phyloP scores from a whole-genome alignment of 2,329 filamentous ascomycete genomes.

The Pseudopyrenochaeta lycopersici region DNA sequence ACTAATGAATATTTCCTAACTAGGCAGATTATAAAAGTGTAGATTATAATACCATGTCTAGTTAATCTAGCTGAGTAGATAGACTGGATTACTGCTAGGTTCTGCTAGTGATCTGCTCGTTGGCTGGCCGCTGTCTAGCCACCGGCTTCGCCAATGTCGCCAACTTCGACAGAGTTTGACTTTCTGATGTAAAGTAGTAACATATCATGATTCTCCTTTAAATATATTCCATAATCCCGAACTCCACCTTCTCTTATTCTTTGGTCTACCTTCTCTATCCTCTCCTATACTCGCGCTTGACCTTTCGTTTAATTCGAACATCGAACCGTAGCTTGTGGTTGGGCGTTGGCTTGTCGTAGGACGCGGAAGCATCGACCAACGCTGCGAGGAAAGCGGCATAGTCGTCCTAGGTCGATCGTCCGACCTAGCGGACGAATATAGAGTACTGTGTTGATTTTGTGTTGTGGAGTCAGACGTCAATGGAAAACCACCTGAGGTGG shows the following conservation, averaged over 20 bases:
- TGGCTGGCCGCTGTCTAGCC: too few relatives aligned
- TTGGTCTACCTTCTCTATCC: background rate
- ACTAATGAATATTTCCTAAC: too few relatives aligned
- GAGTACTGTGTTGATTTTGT: background rate
- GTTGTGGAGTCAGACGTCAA: slow-evolving; percentile 2
- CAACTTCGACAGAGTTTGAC: too few relatives aligned
- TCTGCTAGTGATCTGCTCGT: too few relatives aligned
- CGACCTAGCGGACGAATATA: background rate
- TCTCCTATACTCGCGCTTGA: slow-evolving; percentile 14
- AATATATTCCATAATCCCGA: slow-evolving; percentile 32
- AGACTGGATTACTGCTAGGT: too few relatives aligned
- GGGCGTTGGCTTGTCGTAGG: slow-evolving; percentile 22
- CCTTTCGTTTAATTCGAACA: slow-evolving; percentile 6
- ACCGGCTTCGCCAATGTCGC: too few relatives aligned
- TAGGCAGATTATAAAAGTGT: too few relatives aligned
- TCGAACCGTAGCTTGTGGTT: slow-evolving; percentile 16
- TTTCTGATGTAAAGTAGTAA: too few relatives aligned
- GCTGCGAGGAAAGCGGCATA: background rate
- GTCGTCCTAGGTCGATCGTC: slow-evolving; percentile 4
- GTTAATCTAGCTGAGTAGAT: too few relatives aligned
- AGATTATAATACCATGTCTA: too few relatives aligned
- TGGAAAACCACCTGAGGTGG: slow-evolving; percentile 1
- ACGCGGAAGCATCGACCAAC: slow-evolving; percentile 16
- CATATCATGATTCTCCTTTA: too few relatives aligned
- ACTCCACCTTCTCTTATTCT: slow-evolving; percentile 32